A percentile compares a stretch with the other conserved stretches of the same genome.
These are phyloP conservation scores for Diversispora eburnea DNA, from an alignment of 192 early-diverging fungal genomes.

Conservation along the genomic window DNA sequence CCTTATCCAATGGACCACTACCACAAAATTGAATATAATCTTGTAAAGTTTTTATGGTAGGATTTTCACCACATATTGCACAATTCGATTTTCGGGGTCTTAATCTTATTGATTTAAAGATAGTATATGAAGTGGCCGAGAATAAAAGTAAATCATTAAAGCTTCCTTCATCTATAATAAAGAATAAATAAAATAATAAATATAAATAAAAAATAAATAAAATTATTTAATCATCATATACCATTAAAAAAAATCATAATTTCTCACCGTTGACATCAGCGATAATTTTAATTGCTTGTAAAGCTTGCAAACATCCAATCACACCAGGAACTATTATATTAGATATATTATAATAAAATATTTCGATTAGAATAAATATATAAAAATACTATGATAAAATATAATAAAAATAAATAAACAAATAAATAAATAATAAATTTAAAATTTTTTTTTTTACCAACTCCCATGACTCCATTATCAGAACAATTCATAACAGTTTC, in stretches of 20 bases:
- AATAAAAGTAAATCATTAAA: conserved; percentile 74
- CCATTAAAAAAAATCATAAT: neutral
- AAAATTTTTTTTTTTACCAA: conserved; percentile 50
- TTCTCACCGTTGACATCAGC: conserved; percentile 53
- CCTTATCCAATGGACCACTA: conserved; percentile 71
- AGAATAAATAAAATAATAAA: neutral
- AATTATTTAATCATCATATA: no score
- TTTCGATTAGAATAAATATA: neutral
- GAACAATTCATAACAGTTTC: conserved; percentile 86
- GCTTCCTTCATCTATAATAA: conserved; percentile 34
- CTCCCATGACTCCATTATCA: conserved; percentile 91
- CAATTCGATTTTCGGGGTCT: conserved; percentile 68
- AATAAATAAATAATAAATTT: neutral
- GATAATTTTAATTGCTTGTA: conserved; percentile 86
- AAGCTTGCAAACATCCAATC: conserved; percentile 87
- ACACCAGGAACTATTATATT: conserved; percentile 75
- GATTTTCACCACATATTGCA: conserved; percentile 80
- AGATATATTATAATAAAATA: neutral
- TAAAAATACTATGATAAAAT: neutral
- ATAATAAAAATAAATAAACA: neutral
- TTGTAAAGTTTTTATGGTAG: conserved; percentile 75
- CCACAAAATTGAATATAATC: conserved; percentile 95
- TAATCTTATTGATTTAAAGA: conserved; percentile 79
- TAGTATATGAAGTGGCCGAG: conserved; percentile 63
- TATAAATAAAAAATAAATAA: no score